Base-by-base conservation (phyloP, 129 eudicot species). In the Lactuca saligna region DNA sequence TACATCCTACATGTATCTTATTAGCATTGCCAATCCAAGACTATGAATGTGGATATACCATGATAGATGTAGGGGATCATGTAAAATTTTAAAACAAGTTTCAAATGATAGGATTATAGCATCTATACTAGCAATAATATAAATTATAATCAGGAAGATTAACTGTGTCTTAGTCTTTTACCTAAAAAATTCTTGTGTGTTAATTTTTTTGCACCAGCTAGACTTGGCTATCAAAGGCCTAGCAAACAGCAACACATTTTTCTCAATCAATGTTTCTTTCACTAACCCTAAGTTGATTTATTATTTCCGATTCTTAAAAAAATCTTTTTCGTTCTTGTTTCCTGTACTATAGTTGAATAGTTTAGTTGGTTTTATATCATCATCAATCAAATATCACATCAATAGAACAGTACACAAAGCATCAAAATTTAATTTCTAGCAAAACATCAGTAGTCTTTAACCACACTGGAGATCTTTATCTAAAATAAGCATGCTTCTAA, bases 101-200 rank as follows among this genome's bases (percentile, higher is more conserved):
- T 73, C 37, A 55, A 48, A 49, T 57, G 73, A 63, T 59, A 66
- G 61, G 71, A 37, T 57, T 25, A 25, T 25, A 60, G 61, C 69
- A 75, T 60, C 80, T 51, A 25, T 38, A 59, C 56, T 33, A 58
- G 39, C 59, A 56, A 34, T 53, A 35, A n/a, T 13, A 17, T 61
- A 6, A 38, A 37, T 17, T 13, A 17, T 8, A 61, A 35, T 60
- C 33, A 7, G 49, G 50, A 34, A 17, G 54, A 55, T 62, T 51
- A 37, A 20, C 29, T 25, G 12, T 65, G 64, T 74, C 79, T 74
- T 57, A 65, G 7, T 46, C 79, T 46, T 14, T 41, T 17, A 64
- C 65, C 57, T 55, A 20, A 20, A 20, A 20, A 20, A 20, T 20
- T 20, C 20, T 20, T 20, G 20, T 20, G n/a, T n/a, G n/a, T n/a